A percentile compares a stretch with the other conserved stretches of the same genome.
Conservation (phyloP, 2,329 filamentous ascomycete genomes). For the Claviceps pazoutovae region DNA sequence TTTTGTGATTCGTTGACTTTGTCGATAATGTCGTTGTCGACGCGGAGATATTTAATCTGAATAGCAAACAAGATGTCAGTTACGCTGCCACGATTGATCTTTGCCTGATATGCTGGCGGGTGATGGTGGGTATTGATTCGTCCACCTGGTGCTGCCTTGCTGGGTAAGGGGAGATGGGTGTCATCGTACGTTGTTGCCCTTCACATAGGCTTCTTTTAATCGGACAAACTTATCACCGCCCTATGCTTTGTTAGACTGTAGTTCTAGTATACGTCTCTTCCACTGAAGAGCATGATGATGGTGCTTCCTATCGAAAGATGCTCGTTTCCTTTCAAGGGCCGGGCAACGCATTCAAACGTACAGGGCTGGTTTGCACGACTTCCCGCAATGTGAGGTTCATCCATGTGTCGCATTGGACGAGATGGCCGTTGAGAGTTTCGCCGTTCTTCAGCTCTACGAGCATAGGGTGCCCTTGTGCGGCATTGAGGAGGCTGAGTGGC, state of each 20-base stretch:
- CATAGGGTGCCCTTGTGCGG: slow-evolving; percentile 95
- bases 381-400: slow-evolving; percentile 98
- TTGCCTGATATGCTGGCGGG: background rate
- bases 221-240: slow-evolving; percentile 91
- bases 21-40: slow-evolving; percentile 94
- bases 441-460: slow-evolving; percentile 95
- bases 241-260: slow-evolving; percentile 20
- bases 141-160: too few relatives aligned
- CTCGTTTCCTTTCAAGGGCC: too few relatives aligned
- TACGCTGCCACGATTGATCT: background rate
- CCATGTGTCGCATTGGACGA: slow-evolving; percentile 97
- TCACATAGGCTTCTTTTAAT: slow-evolving; percentile 86
- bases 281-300: too few relatives aligned
- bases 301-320: too few relatives aligned
- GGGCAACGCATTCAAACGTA: slow-evolving; percentile 20
- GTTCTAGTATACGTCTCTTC: background rate
- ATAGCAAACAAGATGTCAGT: background rate
- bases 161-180: background rate
- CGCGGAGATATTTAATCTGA: slow-evolving; percentile 94
- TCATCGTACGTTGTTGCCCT: slow-evolving; percentile 74
- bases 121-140: background rate
- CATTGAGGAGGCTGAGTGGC: slow-evolving; percentile 74
- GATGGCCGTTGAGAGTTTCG: slow-evolving; percentile 90
- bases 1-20: slow-evolving; percentile 86
- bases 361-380: slow-evolving; percentile 87